Evolutionary conservation across 441 rosid genomes (phyloP), one percentile per base, ranked within the genome.

Genomic region (Adansonia gregorii): DNA sequence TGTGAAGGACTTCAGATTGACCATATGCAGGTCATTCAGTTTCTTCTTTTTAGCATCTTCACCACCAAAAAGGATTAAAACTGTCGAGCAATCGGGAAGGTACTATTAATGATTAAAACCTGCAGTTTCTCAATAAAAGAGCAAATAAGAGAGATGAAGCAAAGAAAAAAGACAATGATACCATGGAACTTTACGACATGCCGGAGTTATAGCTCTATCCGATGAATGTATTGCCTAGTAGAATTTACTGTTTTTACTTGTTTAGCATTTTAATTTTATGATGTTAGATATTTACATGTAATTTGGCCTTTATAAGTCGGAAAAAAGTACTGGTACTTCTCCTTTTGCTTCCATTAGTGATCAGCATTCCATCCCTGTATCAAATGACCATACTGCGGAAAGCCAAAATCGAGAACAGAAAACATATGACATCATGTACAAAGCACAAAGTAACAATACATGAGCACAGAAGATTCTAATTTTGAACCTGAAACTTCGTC

Each of bases 291-390:
- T 41, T 65, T 31, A 31, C 0, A 31, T 0, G 2, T n/a, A 52
- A n/a, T 8, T 27, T 70, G 73, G 58, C 58, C 9, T 12, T 35
- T n/a, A 72, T 4, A 14, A 46, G 75, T 65, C 9, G 63, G 48
- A 45, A 31, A 79, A 71, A 31, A 56, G 8, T 89, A 96, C 99
- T 73, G 99, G 99, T 75, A 92, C 78, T 83, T 93, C 98, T 84
- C 99, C 99, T 84, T 96, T 94, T 66, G 97, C 95, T 82, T 96
- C 99, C 90, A 96, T 79, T 68, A 90, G 83, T 0, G 99, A 93
- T 98, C 99, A 96, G 75, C 98, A 93, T 68, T 94, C 98, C 3
- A 90, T 88, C 78, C 90, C 98, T 46, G 91, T 88, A 83, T 94
- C 97, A 79, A 94, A 90, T 76, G 90, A 90, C 99, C 99, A 94